Evolutionary conservation across 768 basidiomycete species (phyloP), one percentile per base, ranked within the genome.

Genomic region (Leccinum uliginosum): DNA sequence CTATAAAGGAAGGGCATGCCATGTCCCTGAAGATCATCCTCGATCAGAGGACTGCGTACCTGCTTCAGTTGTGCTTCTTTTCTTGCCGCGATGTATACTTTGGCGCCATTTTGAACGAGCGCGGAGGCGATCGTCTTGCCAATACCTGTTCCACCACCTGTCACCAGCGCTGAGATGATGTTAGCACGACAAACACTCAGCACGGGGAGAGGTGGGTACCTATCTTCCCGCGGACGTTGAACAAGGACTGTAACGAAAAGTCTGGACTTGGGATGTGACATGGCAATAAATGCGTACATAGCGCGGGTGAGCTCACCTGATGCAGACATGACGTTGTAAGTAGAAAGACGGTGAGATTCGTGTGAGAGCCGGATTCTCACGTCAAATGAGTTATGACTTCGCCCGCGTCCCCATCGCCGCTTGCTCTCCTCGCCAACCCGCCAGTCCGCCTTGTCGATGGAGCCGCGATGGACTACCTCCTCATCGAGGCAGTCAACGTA

Each of bases 81-180:
- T 54, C 93, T 79, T 11, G 90, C 86, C 14, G 93, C 91, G 62
- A 95, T 93, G 74, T 94, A 93, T 43, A 96, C 93, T 63, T 84
- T 87, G 32, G 87, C 90, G 12, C 93, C 93, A 64, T 94, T 93
- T 72, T 86, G 83, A 1, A 87, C 89, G 62, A 91, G 86, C 1
- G 89, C 86, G 0, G 83, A 75, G 23, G 93, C 91, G 63, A 94
- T 92, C 82, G 91, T 87, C 65, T 82, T 85, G 8, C 92, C 92
- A 46, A 95, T 82, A 1, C 92, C 92, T 40, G 87, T 86, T 49
- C 88, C 84, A 21, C 92, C 92, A 3, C 92, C 92, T 1, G 90
- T 93, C 19, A 92, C 82, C 47, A 92, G 82, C 50, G 87, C 89
- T 87, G 46, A 15, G 9, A n/a, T 2, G n/a, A 19, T 23, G 43